These are phyloP conservation scores for Blepharisma japonicum DNA, from an alignment of 73 alveolate species.

Conservation along the genomic window DNA sequence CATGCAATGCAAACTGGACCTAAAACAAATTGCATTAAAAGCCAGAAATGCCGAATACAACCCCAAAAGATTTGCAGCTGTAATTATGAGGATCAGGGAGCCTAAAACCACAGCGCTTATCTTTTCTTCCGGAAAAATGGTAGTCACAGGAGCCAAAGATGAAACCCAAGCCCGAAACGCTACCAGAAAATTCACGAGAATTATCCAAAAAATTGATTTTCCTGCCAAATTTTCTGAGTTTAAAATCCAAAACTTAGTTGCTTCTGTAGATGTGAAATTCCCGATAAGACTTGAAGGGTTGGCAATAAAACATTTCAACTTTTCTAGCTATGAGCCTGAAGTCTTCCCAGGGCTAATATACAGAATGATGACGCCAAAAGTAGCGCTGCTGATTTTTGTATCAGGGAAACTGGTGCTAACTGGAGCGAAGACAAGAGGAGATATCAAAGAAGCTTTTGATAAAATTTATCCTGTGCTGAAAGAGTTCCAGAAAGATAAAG, in stretches of 20 bases:
- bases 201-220: conserved; percentile 78
- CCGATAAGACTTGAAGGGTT: conserved; percentile 82
- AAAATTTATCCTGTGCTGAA: conserved; percentile 75
- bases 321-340: conserved; percentile 93
- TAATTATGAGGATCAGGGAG: conserved; percentile 93
- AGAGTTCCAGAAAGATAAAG: conserved; percentile 58
- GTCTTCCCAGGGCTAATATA: conserved; percentile 96
- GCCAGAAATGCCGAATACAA: conserved; percentile 96
- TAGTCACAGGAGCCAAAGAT: conserved; percentile 97
- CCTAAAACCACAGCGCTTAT: conserved; percentile 98
- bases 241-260: conserved; percentile 89
- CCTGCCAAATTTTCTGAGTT: conserved; percentile 82
- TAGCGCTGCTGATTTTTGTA: conserved; percentile 87
- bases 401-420: conserved; percentile 97
- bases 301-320: conserved; percentile 45
- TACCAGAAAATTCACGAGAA: conserved; percentile 93
- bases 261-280: conserved; percentile 82
- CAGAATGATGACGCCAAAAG: conserved; percentile 83
- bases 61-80: conserved; percentile 98
- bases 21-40: conserved; percentile 78
- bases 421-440: conserved; percentile 91
- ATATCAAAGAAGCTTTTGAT: conserved; percentile 77
- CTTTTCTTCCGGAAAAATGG: conserved; percentile 96
- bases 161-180: conserved; percentile 90
- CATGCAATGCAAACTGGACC: conserved; percentile 76